Conservation (phyloP, 345 rosid genomes). For the Populus tremula region DNA sequence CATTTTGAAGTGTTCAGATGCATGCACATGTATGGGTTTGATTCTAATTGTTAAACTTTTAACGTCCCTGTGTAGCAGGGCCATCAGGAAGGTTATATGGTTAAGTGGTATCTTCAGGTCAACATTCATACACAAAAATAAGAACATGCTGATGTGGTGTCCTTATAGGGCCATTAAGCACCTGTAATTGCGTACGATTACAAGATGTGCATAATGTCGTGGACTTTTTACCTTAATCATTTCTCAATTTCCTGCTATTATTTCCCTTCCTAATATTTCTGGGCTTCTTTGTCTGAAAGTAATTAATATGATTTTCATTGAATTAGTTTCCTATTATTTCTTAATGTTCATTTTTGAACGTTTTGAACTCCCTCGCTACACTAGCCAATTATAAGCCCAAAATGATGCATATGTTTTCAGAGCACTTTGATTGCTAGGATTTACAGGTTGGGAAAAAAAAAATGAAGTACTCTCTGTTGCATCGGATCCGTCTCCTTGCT, state of each 20-base stretch:
- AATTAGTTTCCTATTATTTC: not conserved
- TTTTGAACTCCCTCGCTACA: not conserved
- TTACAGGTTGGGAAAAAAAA: not conserved
- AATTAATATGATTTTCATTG: not conserved
- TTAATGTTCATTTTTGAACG: not conserved
- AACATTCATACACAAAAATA: not conserved
- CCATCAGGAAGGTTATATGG: not conserved
- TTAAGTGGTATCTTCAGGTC: not conserved
- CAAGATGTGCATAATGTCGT: not conserved
- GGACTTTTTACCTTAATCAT: not conserved
- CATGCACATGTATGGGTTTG: not conserved
- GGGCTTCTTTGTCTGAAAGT: not conserved
- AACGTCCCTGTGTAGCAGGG: not conserved
- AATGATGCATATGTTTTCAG: not conserved
- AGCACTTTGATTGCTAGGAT: not conserved
- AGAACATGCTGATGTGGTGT: not conserved
- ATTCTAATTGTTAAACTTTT: not conserved
- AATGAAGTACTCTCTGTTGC: not conserved
- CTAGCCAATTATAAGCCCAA: not conserved
- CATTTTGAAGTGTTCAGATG: not conserved
- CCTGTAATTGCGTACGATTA: not conserved
- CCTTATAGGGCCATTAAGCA: not conserved
- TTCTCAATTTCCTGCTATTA: not conserved
- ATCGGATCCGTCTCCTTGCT: not conserved
- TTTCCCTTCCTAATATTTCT: not conserved